These are phyloP conservation scores for Xylariaceae sp. DNA, from an alignment of 2,329 filamentous ascomycete genomes.

Conservation along the genomic window DNA sequence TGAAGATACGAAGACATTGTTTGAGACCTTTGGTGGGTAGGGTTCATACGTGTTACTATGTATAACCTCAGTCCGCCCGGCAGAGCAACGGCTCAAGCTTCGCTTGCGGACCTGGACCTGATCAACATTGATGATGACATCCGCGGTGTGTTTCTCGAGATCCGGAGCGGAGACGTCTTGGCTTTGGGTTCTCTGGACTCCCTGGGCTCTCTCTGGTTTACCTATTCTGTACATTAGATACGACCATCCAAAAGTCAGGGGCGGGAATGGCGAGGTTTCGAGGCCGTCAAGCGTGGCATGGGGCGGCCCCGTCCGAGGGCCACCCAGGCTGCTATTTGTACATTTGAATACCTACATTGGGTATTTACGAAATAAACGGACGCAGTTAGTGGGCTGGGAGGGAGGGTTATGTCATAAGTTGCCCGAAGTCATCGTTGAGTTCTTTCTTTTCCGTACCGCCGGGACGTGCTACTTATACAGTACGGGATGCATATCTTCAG, in stretches of 20 bases:
- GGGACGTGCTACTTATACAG: too few relatives aligned
- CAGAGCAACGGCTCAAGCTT: neutral
- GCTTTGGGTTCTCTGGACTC: neutral
- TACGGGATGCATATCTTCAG: too few relatives aligned
- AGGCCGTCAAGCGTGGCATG: constrained; percentile 1
- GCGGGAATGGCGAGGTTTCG: neutral
- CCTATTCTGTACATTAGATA: neutral
- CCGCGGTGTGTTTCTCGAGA: neutral
- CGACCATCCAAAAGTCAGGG: neutral
- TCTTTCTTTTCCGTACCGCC: too few relatives aligned
- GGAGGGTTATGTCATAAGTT: neutral
- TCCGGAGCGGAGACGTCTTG: neutral
- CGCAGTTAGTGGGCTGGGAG: neutral
- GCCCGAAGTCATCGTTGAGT: neutral
- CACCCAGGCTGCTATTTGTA: neutral
- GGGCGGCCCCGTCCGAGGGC: neutral
- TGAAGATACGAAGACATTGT: neutral
- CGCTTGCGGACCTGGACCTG: neutral
- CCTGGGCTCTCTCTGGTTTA: neutral
- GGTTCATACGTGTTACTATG: neutral
- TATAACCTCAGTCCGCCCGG: neutral
- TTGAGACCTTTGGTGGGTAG: neutral
- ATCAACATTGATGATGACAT: too few relatives aligned
- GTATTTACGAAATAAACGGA: neutral
- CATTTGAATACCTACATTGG: neutral